A percentile compares a stretch with the other conserved stretches of the same genome.
Conservation (phyloP, 1,284 basidiomycete genomes). For the Hemileia vastatrix region DNA sequence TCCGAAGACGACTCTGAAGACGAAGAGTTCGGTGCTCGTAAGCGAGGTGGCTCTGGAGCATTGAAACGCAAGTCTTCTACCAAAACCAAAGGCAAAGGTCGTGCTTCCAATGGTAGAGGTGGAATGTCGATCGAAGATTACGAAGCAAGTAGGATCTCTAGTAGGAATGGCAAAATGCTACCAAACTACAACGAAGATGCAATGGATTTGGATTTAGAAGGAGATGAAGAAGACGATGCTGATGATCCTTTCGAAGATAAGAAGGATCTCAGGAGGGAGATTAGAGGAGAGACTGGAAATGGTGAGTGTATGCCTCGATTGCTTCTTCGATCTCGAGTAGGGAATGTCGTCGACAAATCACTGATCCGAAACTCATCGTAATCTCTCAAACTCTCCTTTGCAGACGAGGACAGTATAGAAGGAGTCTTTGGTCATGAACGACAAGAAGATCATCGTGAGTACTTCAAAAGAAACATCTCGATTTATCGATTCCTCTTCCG, state of each 20-base stretch:
- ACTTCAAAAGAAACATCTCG: neutral
- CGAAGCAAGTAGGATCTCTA: slow-evolving; percentile 37
- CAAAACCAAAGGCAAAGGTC: slow-evolving; percentile 3
- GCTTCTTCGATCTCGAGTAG: no score
- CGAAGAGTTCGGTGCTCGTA: slow-evolving; percentile 25
- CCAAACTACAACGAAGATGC: slow-evolving; percentile 42
- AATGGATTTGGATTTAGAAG: slow-evolving; percentile 30
- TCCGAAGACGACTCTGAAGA: slow-evolving; percentile 27
- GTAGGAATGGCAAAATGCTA: slow-evolving; percentile 34
- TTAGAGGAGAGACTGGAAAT: neutral
- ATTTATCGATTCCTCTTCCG: neutral
- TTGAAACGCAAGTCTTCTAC: slow-evolving; percentile 1
- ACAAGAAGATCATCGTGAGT: slow-evolving; percentile 28
- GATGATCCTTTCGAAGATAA: slow-evolving; percentile 40
- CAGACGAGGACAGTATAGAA: slow-evolving; percentile 40
- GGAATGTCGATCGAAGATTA: slow-evolving; percentile 28
- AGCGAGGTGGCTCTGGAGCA: slow-evolving; percentile 10
- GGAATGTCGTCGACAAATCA: no score
- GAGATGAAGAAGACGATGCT: slow-evolving; percentile 24
- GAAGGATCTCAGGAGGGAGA: slow-evolving; percentile 26
- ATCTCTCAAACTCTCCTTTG: slow-evolving; percentile 10
- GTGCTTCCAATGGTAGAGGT: slow-evolving; percentile 12
- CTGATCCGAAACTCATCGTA: no score
- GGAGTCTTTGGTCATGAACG: slow-evolving; percentile 40
- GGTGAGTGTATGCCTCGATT: neutral